Evolutionary conservation across 306 rosid genomes (phyloP), one percentile per base, ranked within the genome.

Genomic region (Dalbergia cochinchinensis): DNA sequence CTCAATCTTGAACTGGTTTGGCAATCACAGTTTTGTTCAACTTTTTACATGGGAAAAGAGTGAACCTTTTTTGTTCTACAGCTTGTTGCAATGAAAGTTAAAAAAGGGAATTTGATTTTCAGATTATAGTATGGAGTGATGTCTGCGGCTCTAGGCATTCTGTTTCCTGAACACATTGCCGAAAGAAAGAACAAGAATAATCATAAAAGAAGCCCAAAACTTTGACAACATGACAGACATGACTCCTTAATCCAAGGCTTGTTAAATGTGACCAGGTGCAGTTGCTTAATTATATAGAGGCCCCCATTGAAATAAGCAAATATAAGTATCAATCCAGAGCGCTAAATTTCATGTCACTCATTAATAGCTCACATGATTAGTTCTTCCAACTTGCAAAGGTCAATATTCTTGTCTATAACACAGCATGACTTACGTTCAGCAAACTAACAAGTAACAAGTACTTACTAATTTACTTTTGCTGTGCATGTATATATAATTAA

Each of bases 201-300:
- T 26, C 18, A 60, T 11, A 71, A 12, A 81, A 78, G 69, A 41
- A 72, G 62, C 66, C 8, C 58, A 79, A 15, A 79, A 57, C 41
- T 66, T 86, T 86, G 88, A 80, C 82, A 78, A 63, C 69, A 78
- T 72, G 77, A 84, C 74, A 78, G 67, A 82, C 88, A 84, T 76
- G 42, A 72, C 66, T 69, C 90, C 71, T 68, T 14, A 69, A 89
- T 85, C 80, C 75, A 72, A 65, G 86, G 65, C 37, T 71, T 80
- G 20, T 71, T 60, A 51, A 53, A 59, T 69, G 75, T 48, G 59
- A 53, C 1, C 5, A 37, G 41, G 20, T 48, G 16, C 57, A 74
- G 13, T 16, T 62, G 69, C 65, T 59, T 73, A 63, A 54, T 61
- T 81, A 22, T 41, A 16, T 7, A 8, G 60, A 35, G 31, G 31